A percentile compares a stretch with the other conserved stretches of the same genome.
Conservation (phyloP, 2,329 filamentous ascomycete genomes). For the Paraconiothyrium sp. region DNA sequence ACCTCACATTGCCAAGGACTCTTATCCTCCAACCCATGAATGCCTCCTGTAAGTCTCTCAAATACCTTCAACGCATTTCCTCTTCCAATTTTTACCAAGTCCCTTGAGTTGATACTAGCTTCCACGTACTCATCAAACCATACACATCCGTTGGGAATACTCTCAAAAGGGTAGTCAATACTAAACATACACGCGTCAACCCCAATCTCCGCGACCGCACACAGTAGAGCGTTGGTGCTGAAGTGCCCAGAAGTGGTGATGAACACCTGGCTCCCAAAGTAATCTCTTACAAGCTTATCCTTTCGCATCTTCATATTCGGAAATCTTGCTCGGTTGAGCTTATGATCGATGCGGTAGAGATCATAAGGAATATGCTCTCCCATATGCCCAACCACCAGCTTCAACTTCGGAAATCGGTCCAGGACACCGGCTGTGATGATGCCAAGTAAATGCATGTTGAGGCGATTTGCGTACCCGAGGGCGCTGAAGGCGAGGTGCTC, state of each 20-base stretch:
- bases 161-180: slow-evolving; percentile 42
- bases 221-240: slow-evolving; percentile 49
- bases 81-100: slow-evolving; percentile 34
- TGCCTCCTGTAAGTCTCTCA: slow-evolving; percentile 17
- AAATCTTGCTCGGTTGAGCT: slow-evolving; percentile 41
- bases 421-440: slow-evolving; percentile 62
- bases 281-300: slow-evolving; percentile 42
- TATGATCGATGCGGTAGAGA: slow-evolving; percentile 54
- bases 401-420: slow-evolving; percentile 58
- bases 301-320: slow-evolving; percentile 32
- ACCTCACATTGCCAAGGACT: slow-evolving; percentile 24
- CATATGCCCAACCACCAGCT: slow-evolving; percentile 59
- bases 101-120: slow-evolving; percentile 26
- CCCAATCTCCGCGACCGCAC: slow-evolving; percentile 51
- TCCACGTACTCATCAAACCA: slow-evolving; percentile 15
- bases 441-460: slow-evolving; percentile 66
- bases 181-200: slow-evolving; percentile 49
- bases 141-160: neutral
- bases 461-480: slow-evolving; percentile 55
- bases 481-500: slow-evolving; percentile 64
- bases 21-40: slow-evolving; percentile 22
- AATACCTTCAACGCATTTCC: slow-evolving; percentile 33
- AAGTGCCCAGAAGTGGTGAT: slow-evolving; percentile 54
- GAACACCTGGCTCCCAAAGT: slow-evolving; percentile 53
- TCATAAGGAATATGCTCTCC: slow-evolving; percentile 62